A percentile compares a stretch with the other conserved stretches of the same genome.
Evolutionary conservation across 108 stramenopile species (phyloP).

Genomic region (Cyclostephanos tholiformis): DNA sequence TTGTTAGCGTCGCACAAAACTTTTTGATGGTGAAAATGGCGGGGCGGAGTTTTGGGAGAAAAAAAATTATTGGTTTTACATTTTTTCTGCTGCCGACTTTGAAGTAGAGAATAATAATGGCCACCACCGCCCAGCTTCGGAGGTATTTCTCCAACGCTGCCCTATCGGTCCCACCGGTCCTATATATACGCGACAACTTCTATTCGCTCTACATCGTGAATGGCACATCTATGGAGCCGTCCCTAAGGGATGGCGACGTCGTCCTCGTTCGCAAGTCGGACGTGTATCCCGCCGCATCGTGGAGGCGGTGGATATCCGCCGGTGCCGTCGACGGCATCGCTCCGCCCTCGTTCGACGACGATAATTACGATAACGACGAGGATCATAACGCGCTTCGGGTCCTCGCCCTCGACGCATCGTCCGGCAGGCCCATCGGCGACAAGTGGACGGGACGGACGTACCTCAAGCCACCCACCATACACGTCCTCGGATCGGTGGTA

Average conservation of each 20-base stretch:
- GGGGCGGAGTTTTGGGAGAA: too few relatives aligned
- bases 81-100: too few relatives aligned
- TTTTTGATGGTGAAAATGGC: too few relatives aligned
- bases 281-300: not conserved
- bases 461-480: slow-evolving; percentile 37
- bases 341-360: too few relatives aligned
- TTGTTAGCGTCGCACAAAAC: too few relatives aligned
- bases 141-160: not conserved
- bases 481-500: slow-evolving; percentile 28
- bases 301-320: not conserved
- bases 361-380: not conserved
- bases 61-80: too few relatives aligned
- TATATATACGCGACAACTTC: slow-evolving; percentile 37
- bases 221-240: slow-evolving; percentile 65
- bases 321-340: not conserved
- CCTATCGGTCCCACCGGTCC: not conserved
- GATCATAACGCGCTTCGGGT: slow-evolving; percentile 31
- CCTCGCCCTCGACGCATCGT: slow-evolving; percentile 35
- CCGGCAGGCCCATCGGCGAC: slow-evolving; percentile 42
- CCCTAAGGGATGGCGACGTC: slow-evolving; percentile 58
- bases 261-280: slow-evolving; percentile 66
- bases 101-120: not conserved
- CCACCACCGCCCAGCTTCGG: not conserved
- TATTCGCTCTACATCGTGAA: slow-evolving; percentile 50
- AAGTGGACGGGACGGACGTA: slow-evolving; percentile 23